Conservation (phyloP, 2,329 filamentous ascomycete species). For the Fusarium sp. region DNA sequence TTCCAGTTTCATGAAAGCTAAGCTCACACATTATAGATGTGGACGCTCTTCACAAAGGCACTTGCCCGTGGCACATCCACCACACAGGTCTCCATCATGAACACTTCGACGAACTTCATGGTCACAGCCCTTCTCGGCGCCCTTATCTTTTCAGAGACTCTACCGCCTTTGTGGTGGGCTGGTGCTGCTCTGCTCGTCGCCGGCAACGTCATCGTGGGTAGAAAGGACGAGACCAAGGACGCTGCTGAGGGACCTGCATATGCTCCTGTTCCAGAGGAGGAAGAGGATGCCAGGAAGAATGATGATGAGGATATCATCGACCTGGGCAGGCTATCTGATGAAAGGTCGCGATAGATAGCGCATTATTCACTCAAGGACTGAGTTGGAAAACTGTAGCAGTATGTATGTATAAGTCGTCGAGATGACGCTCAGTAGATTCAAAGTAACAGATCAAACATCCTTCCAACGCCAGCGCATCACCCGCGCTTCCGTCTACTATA, state of each 20-base stretch:
- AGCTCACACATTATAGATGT: slow-evolving; percentile 67
- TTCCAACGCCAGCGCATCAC: slow-evolving; percentile 38
- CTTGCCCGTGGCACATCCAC: slow-evolving; percentile 80
- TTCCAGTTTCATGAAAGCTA: background rate
- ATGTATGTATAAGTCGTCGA: background rate
- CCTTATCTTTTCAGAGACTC: slow-evolving; percentile 76
- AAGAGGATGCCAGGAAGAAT: slow-evolving; percentile 37
- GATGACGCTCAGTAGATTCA: slow-evolving; percentile 14
- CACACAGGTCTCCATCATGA: slow-evolving; percentile 84
- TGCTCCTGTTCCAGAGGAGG: slow-evolving; percentile 45
- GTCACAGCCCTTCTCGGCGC: slow-evolving; percentile 79
- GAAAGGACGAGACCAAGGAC: slow-evolving; percentile 67
- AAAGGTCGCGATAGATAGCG: slow-evolving; percentile 25
- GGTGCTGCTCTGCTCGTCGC: slow-evolving; percentile 79
- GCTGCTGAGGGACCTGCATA: slow-evolving; percentile 45
- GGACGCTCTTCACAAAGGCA: slow-evolving; percentile 84
- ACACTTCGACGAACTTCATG: slow-evolving; percentile 86
- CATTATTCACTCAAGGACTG: background rate
- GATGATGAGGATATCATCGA: slow-evolving; percentile 52
- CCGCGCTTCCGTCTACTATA: slow-evolving; percentile 31
- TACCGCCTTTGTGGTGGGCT: slow-evolving; percentile 82
- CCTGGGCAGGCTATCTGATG: slow-evolving; percentile 45
- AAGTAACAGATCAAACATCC: slow-evolving; percentile 18
- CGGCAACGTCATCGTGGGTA: slow-evolving; percentile 82
- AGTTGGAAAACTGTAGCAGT: background rate